Conservation (phyloP, 2,329 filamentous ascomycete species). For the Aureobasidium sp. region DNA sequence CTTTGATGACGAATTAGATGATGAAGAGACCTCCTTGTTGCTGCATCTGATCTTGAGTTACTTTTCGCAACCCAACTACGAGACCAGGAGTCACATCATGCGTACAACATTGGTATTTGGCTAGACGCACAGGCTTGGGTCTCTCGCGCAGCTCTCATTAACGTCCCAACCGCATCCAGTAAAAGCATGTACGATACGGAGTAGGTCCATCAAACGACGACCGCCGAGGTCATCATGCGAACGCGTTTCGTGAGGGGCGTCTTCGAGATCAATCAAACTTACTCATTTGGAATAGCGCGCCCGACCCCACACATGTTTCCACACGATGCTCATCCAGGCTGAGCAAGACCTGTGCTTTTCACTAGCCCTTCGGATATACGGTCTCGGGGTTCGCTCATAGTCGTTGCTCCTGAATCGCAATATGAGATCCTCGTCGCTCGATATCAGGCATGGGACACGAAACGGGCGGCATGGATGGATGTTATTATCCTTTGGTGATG, state of each 20-base stretch:
- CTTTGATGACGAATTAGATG: conserved; percentile 9
- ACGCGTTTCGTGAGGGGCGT: background rate
- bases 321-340: background rate
- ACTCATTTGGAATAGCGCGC: background rate
- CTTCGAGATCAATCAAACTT: conserved; percentile 4
- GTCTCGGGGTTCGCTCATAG: background rate
- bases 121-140: background rate
- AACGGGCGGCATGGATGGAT: background rate
- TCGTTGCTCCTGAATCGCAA: conserved; percentile 1
- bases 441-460: conserved; percentile 1
- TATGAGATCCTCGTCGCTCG: background rate
- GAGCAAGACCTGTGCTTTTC: conserved; percentile 2
- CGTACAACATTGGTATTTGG: background rate
- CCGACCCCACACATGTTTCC: conserved; percentile 3
- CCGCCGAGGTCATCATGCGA: background rate
- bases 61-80: background rate
- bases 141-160: background rate
- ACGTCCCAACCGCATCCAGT: background rate
- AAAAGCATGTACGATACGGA: background rate
- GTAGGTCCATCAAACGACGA: conserved; percentile 2
- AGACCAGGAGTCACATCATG: conserved; percentile 1
- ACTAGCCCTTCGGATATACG: conserved; percentile 10
- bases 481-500: conserved; percentile 1
- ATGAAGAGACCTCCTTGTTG: conserved; percentile 8
- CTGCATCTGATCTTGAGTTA: conserved; percentile 2